Evolutionary conservation across 805 yeast genomes (phyloP), one percentile per base, ranked within the genome.

Genomic region (Zygosaccharomyces kombuchaensis): DNA sequence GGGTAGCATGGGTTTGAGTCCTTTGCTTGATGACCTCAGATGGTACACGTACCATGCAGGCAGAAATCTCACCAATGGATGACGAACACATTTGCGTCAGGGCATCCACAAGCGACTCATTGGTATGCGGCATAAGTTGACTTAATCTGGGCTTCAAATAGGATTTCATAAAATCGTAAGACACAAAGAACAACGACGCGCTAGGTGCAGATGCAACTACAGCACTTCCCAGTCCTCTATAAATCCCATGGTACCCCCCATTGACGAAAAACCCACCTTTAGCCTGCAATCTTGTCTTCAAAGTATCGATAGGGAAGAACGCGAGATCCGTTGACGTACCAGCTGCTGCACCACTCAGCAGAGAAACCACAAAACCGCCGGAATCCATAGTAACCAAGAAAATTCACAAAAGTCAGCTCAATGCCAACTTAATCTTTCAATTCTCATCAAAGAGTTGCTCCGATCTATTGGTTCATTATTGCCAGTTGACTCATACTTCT

Each of bases 21-120:
- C 97, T 74, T 68, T 93, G 99, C 67, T 93, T 93, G 56, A 93
- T 81, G 21, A 93, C 95, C 62, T 93, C 99, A 0, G 96, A 95
- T 0, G 99, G 99, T 0, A 93, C 99, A 47, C 99, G 74, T 1
- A 93, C 93, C 47, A 84, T 67, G 65, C 99, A 93, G 0, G 99
- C 99, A 1, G 93, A 84, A 12, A 89, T 73, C 61, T 93, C 99
- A 46, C 99, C 99, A 10, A 81, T 59, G 1, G 95, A 84, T 1
- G 98, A 96, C 19, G 93, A 73, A 2, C 78, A 48, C 98, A 93
- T 93, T 59, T 93, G 98, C 2, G 83, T 75, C 1, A 73, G 26
- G 0, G 77, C 69, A 30, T 72, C 65, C 41, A 68, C 58, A 47
- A 59, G 52, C 57, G 55, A 69, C 54, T 58, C 62, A n/a, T 49